A percentile compares a stretch with the other conserved stretches of the same genome.
phyloP scores from a whole-genome alignment of 352 stramenopile species.

The Globisporangium apiculatum region DNA sequence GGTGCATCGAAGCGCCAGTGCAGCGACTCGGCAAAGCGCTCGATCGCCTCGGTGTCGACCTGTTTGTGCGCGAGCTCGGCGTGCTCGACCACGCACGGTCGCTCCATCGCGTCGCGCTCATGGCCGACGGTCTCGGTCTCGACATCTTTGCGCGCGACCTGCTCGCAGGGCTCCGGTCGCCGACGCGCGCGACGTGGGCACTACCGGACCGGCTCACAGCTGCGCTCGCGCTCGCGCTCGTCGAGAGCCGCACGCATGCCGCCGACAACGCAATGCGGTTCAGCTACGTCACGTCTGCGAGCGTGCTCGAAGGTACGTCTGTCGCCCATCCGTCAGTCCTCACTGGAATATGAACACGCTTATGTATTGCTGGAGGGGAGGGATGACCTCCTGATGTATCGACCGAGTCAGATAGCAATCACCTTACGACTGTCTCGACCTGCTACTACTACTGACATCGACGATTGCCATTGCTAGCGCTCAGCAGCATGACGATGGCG shows the following conservation, averaged over 20 bases:
- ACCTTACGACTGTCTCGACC: no score
- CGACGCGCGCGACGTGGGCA: constrained; percentile 36
- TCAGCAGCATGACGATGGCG: constrained; percentile 28
- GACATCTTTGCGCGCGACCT: constrained; percentile 65
- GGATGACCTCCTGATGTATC: no score
- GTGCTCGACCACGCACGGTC: constrained; percentile 46
- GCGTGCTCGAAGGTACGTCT: constrained; percentile 32
- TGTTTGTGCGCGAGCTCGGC: constrained; percentile 32
- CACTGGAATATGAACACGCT: no score
- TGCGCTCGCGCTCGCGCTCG: constrained; percentile 48
- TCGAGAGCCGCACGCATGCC: constrained; percentile 28
- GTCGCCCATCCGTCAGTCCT: no score
- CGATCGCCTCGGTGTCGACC: constrained; percentile 35
- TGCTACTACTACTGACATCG: not conserved
- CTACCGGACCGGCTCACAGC: constrained; percentile 37
- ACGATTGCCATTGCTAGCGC: constrained; percentile 11
- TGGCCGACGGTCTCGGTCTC: constrained; percentile 68
- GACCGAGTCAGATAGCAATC: no score
- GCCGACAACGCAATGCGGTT: constrained; percentile 30
- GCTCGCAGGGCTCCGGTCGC: constrained; percentile 29
- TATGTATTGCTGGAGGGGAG: no score
- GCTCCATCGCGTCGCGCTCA: constrained; percentile 61
- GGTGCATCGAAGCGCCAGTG: constrained; percentile 35
- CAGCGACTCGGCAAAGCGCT: constrained; percentile 27
- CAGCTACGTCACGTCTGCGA: constrained; percentile 30